Base-by-base conservation (phyloP, 306 rosid genomes). In the Vachellia pachyceras region DNA sequence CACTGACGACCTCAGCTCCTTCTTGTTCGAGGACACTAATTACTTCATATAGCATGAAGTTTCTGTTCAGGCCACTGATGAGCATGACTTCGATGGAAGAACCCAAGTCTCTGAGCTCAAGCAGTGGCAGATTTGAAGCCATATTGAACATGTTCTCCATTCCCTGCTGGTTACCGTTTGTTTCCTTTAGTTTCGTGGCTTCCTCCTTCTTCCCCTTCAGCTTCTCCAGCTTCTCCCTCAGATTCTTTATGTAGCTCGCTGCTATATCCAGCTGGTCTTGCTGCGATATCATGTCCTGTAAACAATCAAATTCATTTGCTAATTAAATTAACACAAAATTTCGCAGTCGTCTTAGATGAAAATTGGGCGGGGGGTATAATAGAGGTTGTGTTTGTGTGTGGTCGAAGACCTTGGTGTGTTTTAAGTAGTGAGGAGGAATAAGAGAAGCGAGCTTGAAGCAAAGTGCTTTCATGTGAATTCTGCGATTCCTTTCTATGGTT, bases 391-490 rank as follows among this genome's bases (percentile, higher is more conserved):
- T 29, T 29, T 29, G 33, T 2, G 33, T 29, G 33, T 29, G 33
- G 33, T 29, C 33, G 33, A 29, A 29, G 71, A 89, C 93, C 93
- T 88, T 90, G 64, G 88, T 22, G 37, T 82, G 68, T 79, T 75
- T 83, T 69, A 49, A 57, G 80, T 84, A 73, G 7, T 85, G 85
- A 11, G 86, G 63, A 82, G 97, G 96, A 58, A 93, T 41, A 64
- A 85, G 87, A 37, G 95, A 85, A 76, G 87, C 79, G 33, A 93
- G 97, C 82, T 90, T 86, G 65, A 81, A 33, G 73, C 90, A 91
- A 40, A 93, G 96, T 9, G 75, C 58, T 87, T 93, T 93, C 96
- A 93, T 90, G 33, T 87, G 92, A 73, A 84, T 84, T 87, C 96
- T 90, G 47, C 97, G 84, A 82, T 93, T 91, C 58, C 69, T 90